Conservation (phyloP, 495 filamentous ascomycete genomes). For the Neurospora sp. region DNA sequence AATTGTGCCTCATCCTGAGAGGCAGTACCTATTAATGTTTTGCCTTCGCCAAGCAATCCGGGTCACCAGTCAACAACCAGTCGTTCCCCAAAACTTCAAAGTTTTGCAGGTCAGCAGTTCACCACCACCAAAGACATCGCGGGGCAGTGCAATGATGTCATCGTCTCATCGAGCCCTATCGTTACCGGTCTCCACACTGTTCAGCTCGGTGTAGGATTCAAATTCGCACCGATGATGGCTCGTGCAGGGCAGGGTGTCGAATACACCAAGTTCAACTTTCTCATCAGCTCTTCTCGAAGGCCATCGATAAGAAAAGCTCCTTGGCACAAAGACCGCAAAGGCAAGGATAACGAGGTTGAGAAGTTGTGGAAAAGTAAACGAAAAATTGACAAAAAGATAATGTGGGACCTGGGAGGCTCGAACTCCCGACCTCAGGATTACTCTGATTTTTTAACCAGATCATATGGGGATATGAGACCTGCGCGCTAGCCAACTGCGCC, state of each 20-base stretch:
- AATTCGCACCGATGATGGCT: background rate
- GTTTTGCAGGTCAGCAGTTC: background rate
- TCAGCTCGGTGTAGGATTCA: background rate
- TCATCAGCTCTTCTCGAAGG: background rate
- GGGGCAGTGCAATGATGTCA: background rate
- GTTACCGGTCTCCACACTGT: background rate
- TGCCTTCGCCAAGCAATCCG: background rate
- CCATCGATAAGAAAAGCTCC: background rate
- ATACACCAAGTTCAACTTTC: background rate
- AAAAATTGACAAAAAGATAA: background rate
- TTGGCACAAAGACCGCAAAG: background rate
- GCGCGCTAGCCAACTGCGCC: constrained; percentile 14
- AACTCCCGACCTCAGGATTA: constrained; percentile 14
- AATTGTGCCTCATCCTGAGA: background rate
- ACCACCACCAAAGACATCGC: background rate
- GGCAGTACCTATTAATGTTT: background rate
- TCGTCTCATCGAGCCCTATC: background rate
- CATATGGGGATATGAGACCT: constrained; percentile 10
- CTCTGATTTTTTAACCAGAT: constrained; percentile 11
- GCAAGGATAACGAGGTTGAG: background rate
- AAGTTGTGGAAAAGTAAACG: too few relatives aligned
- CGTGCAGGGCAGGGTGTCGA: background rate
- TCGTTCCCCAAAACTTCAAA: background rate
- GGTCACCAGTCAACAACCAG: background rate
- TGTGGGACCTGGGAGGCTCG: constrained; percentile 12